These are phyloP conservation scores for Suillus variegatus DNA, from an alignment of 768 basidiomycete species.

Conservation along the genomic window DNA sequence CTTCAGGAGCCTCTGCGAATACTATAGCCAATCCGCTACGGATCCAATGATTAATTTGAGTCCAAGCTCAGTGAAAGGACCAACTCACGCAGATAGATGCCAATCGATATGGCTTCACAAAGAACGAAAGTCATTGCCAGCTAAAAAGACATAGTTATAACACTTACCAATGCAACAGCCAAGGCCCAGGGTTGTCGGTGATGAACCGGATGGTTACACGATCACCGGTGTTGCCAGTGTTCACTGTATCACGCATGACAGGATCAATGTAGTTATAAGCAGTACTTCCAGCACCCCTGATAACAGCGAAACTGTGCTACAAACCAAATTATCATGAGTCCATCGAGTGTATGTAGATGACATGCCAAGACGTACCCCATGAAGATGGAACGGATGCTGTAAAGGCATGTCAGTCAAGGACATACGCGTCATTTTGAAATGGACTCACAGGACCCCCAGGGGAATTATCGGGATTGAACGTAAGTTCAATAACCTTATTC, in stretches of 20 bases:
- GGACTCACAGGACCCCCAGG: conserved; percentile 11
- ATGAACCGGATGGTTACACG: background rate
- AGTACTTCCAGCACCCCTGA: conserved; percentile 1
- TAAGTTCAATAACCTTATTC: conserved; percentile 48
- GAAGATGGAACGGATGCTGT: conserved; percentile 28
- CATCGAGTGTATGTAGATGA: background rate
- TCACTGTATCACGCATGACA: background rate
- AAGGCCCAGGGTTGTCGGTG: background rate
- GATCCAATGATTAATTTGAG: background rate
- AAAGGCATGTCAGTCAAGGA: background rate
- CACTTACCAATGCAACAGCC: background rate
- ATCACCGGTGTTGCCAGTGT: background rate
- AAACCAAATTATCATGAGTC: background rate
- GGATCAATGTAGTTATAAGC: background rate
- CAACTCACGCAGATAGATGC: background rate
- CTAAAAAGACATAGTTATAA: background rate
- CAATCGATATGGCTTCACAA: background rate
- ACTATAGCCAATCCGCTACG: background rate
- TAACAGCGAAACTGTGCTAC: background rate
- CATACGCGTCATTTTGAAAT: background rate
- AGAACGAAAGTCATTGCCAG: background rate
- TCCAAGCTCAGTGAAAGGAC: background rate
- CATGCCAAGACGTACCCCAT: conserved; percentile 14
- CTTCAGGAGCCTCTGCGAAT: background rate
- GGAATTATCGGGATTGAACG: conserved; percentile 6